Evolutionary conservation across 306 rosid species (phyloP).

Genomic region (Ceratonia siliqua): DNA sequence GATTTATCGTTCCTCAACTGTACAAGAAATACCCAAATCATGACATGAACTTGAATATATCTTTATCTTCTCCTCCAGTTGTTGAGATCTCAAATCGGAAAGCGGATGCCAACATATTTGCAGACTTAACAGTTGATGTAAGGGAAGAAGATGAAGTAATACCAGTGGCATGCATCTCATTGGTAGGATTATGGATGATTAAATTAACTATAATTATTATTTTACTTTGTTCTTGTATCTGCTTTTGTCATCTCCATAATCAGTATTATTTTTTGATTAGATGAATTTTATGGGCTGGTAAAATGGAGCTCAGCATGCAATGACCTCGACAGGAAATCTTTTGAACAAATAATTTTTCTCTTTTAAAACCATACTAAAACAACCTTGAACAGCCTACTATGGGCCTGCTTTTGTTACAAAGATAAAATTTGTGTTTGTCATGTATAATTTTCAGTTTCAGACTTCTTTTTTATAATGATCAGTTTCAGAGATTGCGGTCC

Average conservation of each 20-base stretch:
- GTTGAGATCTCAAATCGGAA: constrained; percentile 60
- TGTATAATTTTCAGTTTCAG: not conserved
- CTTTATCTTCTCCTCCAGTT: constrained; percentile 75
- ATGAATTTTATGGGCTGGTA: not conserved
- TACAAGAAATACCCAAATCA: constrained; percentile 89
- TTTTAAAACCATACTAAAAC: constrained; percentile 1
- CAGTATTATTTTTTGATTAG: constrained; percentile 8
- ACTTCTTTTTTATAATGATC: not conserved
- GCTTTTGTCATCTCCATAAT: not conserved
- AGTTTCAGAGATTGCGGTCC: not conserved
- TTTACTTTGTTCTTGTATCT: constrained; percentile 17
- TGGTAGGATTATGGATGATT: constrained; percentile 54
- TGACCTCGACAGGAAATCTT: not conserved
- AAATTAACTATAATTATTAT: constrained; percentile 7
- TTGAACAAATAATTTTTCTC: not conserved
- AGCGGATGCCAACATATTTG: constrained; percentile 45
- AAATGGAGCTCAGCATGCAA: not conserved
- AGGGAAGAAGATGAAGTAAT: constrained; percentile 53
- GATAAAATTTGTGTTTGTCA: not conserved
- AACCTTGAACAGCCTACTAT: not conserved
- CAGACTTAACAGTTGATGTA: constrained; percentile 73
- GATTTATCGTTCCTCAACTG: constrained; percentile 86
- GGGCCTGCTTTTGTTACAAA: not conserved
- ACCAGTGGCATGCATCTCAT: constrained; percentile 87
- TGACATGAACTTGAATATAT: constrained; percentile 76